Base-by-base conservation (phyloP, 352 stramenopile species). In the Phytopythium litorale region DNA sequence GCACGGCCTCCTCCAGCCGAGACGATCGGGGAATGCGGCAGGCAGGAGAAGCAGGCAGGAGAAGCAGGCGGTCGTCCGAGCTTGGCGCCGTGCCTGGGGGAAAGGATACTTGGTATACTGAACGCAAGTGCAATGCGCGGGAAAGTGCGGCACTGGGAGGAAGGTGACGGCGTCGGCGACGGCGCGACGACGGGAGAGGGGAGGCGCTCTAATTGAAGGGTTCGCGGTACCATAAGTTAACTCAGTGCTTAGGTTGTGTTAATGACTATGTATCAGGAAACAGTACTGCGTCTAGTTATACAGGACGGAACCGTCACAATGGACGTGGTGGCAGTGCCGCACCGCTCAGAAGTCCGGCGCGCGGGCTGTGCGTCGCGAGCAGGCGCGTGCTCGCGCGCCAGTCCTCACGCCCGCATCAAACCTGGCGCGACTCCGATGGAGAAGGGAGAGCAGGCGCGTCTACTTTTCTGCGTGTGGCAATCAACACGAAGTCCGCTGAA, bases 71-170 rank as follows among this genome's bases (percentile, higher is more conserved):
- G 15, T 9, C 35, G 3, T 40, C 25, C 25, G 48, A 38, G 38
- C 38, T 45, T 45, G 2, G 13, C 21, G 13, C 13, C 42, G 21
- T 49, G 42, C 19, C 15, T 23, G 5, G 6, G 42, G 42, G 11
- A 38, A 45, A 40, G 38, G 53, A 58, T 58, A 58, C 53, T 33
- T 21, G 19, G 33, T 33, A 58, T 58, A 58, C 33, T 58, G 53
- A 48, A 23, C 21, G n/a, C 53, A 46, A 58, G 53, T 49, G 33
- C 9, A 21, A 28, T 40, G 35, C 18, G 28, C 15, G 15, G 42
- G 49, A 40, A 35, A n/a, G 28, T 35, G 48, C 48, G 23, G 48
- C 16, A 53, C 23, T 35, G 48, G 48, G n/a, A 58, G 28, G 30
- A 56, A 30, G 25, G 49, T 32, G 28, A 32, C 46, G 12, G 18